These are phyloP conservation scores for Suillus brevipes DNA, from an alignment of 768 basidiomycete genomes.

Conservation along the genomic window DNA sequence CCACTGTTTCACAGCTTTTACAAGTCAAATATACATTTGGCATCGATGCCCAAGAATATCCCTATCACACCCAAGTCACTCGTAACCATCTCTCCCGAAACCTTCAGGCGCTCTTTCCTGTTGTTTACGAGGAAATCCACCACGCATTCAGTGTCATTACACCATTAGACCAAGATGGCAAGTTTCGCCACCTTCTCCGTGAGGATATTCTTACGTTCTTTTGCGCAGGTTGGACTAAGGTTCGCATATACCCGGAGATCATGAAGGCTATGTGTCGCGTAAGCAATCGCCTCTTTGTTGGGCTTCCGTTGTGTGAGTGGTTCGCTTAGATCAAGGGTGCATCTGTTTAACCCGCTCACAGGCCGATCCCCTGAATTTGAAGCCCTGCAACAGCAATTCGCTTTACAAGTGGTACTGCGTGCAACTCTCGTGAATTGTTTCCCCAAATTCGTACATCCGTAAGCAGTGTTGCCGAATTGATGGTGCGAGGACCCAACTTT, in stretches of 20 bases:
- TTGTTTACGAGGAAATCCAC: constrained; percentile 35
- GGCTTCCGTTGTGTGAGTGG: constrained; percentile 37
- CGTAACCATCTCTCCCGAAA: constrained; percentile 35
- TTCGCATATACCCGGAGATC: constrained; percentile 29
- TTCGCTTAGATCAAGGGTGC: not conserved
- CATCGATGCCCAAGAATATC: constrained; percentile 30
- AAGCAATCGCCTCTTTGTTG: constrained; percentile 45
- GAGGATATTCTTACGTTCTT: constrained; percentile 13
- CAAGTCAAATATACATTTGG: constrained; percentile 42
- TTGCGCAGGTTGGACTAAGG: constrained; percentile 30
- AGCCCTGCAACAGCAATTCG: constrained; percentile 34
- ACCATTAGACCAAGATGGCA: constrained; percentile 21
- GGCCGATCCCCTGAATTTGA: constrained; percentile 39
- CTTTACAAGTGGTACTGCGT: constrained; percentile 33
- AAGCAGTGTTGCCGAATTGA: constrained; percentile 14
- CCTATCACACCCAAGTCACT: constrained; percentile 38
- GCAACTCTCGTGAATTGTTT: constrained; percentile 35
- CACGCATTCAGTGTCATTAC: constrained; percentile 32
- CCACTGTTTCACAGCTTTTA: constrained; percentile 30
- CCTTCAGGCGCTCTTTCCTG: constrained; percentile 33
- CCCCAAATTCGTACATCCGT: constrained; percentile 37
- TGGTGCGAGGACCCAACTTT: constrained; percentile 17
- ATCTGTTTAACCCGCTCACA: constrained; percentile 18
- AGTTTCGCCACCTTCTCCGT: constrained; percentile 11
- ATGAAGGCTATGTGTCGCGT: constrained; percentile 36